Percentiles rank a stretch among this genome's conserved stretches.
Conservation (phyloP, 176 grass and related monocot species). For the Guadua angustifolia region DNA sequence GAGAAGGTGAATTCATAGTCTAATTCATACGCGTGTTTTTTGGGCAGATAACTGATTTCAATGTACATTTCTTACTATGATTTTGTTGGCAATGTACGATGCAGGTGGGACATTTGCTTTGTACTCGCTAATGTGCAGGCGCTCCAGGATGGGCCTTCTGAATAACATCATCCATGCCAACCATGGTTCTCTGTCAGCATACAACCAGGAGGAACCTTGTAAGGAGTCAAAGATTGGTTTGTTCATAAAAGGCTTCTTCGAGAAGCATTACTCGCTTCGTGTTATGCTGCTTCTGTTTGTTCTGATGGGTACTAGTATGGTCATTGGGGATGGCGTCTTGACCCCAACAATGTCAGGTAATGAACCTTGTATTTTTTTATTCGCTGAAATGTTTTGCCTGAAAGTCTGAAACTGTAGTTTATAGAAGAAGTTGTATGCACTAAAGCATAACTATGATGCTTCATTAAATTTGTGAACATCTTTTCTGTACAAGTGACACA, state of each 20-base stretch:
- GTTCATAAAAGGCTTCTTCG: slow-evolving; percentile 65
- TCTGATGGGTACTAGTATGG: slow-evolving; percentile 88
- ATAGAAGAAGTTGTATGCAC: neutral
- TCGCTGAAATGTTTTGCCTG: neutral
- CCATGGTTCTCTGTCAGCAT: slow-evolving; percentile 48
- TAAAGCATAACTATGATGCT: neutral
- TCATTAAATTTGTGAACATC: neutral
- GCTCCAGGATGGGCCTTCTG: slow-evolving; percentile 77
- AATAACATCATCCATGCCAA: slow-evolving; percentile 44
- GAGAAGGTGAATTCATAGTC: slow-evolving; percentile 61
- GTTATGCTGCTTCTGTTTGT: slow-evolving; percentile 69
- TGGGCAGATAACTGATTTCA: neutral
- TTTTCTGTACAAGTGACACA: neutral
- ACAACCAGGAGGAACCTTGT: slow-evolving; percentile 40
- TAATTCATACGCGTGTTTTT: neutral
- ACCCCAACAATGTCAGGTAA: slow-evolving; percentile 92
- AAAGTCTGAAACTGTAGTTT: neutral
- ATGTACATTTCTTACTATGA: neutral
- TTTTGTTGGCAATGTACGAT: slow-evolving; percentile 2
- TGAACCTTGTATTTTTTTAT: neutral
- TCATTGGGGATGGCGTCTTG: slow-evolving; percentile 85
- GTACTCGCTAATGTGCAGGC: slow-evolving; percentile 84
- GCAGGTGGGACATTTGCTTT: slow-evolving; percentile 91
- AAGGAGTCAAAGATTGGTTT: slow-evolving; percentile 57
- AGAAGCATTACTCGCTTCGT: slow-evolving; percentile 66